Base-by-base conservation (phyloP, 495 filamentous ascomycete species). In the Daldinia grandis region DNA sequence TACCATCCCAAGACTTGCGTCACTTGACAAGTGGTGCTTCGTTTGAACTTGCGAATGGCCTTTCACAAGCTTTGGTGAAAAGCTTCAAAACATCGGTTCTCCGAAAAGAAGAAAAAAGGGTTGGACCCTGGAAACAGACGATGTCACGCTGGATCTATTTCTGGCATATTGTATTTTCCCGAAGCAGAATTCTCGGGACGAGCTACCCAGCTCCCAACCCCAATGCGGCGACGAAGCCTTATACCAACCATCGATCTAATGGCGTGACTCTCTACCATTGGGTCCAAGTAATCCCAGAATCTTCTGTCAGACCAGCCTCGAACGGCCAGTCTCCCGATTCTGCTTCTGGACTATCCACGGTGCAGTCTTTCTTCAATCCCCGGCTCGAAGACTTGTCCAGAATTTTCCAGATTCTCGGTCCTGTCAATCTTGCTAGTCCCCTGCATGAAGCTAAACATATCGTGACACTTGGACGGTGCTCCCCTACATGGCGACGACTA, bases 141-240 rank as follows among this genome's bases (percentile, higher is more conserved):
- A 67, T 72, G 69, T 72, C 12, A 72, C 69, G 58, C 59, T 63
- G 40, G 38, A 50, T 72, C 64, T 72, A 72, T 72, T 72, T 67
- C 63, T 66, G 53, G 64, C 35, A 56, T 54, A 64, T 64, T 58
- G 69, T 37, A 24, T 67, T 72, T 67, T 67, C 63, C 64, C 69
- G 64, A 55, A 64, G 59, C 54, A 72, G 64, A 57, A 64, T n/a
- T 35, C 38, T 58, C 64, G 69, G 64, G 64, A 56, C 60, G 58
- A 56, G 19, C 53, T 60, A 58, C 47, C 47, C 57, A 70, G 38
- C 40, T 66, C 33, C 47, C 35, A 67, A 67, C 27, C 69, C 63
- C 30, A 47, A 59, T 72, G 44, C 44, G 35, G 64, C 54, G 58
- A 67, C 44, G 53, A 64, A 35, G 9, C 5, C 12, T 61, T 58